A percentile compares a stretch with the other conserved stretches of the same genome.
Evolutionary conservation across 2,329 filamentous ascomycete genomes (phyloP).

Genomic region (Lizonia empirigonia): DNA sequence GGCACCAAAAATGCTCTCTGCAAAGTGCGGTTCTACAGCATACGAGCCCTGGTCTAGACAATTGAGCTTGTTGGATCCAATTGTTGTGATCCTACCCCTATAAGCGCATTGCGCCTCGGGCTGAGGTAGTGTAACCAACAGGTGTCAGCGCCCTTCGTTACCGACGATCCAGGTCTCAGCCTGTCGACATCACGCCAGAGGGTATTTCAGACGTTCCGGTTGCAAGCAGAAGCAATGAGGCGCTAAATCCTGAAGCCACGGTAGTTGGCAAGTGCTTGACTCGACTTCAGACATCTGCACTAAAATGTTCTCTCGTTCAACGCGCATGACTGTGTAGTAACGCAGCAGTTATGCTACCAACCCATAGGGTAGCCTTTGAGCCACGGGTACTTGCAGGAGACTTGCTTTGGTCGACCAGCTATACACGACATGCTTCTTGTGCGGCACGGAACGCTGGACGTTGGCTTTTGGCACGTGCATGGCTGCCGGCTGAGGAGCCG

Average conservation of each 20-base stretch:
- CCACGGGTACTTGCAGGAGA: neutral
- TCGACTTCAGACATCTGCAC: neutral
- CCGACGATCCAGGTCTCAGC: neutral
- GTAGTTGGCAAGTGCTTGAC: neutral
- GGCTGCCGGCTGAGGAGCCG: conserved; percentile 2
- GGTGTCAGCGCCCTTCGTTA: neutral
- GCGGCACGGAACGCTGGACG: neutral
- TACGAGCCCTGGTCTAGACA: neutral
- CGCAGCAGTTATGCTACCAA: neutral
- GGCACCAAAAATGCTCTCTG: neutral
- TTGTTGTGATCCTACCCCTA: neutral
- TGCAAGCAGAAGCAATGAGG: neutral
- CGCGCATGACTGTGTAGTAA: neutral
- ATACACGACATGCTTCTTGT: neutral
- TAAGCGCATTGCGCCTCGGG: neutral
- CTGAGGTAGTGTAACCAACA: neutral
- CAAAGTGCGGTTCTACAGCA: neutral
- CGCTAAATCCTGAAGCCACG: neutral
- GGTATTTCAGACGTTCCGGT: neutral
- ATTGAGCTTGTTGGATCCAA: neutral
- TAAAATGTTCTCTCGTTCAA: too few relatives aligned
- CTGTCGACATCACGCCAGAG: neutral
- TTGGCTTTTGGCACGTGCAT: neutral
- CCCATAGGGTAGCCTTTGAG: neutral
- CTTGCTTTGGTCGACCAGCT: neutral